Percentiles rank a stretch among this genome's conserved stretches.
These are phyloP conservation scores for Fusarium duplospermum DNA, from an alignment of 2,329 filamentous ascomycete species.

Conservation along the genomic window DNA sequence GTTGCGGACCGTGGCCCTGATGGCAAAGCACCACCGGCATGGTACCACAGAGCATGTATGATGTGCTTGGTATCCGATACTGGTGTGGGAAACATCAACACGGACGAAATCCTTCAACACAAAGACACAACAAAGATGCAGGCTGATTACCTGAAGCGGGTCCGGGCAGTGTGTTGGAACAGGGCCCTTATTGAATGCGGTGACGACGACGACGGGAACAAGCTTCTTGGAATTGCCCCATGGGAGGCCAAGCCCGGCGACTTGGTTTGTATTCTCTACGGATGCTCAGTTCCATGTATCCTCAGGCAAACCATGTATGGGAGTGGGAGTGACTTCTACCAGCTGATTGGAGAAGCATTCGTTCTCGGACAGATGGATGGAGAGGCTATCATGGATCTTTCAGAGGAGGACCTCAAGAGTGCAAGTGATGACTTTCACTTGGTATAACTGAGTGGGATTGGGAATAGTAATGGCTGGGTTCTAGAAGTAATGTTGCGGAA, in stretches of 20 bases:
- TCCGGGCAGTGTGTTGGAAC: neutral
- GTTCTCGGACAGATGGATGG: neutral
- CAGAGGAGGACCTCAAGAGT: neutral
- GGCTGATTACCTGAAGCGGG: neutral
- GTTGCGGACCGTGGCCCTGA: neutral
- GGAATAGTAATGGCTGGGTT: no score
- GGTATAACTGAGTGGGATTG: no score
- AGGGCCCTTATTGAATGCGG: neutral
- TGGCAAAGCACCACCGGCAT: neutral
- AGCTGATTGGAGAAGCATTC: neutral
- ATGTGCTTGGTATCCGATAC: neutral
- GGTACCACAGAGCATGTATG: neutral
- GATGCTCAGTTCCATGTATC: neutral
- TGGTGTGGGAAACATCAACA: rapidly evolving
- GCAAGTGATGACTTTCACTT: neutral
- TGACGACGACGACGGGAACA: neutral
- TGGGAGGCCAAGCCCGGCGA: neutral
- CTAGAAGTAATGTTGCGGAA: no score
- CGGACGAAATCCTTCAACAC: neutral
- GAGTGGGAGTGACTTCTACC: neutral
- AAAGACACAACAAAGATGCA: neutral
- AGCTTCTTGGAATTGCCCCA: neutral
- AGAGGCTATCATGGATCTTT: neutral
- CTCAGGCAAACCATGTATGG: neutral
- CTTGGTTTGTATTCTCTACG: neutral